Percentiles rank a stretch among this genome's conserved stretches.
These are phyloP conservation scores for Trametes meyenii DNA, from an alignment of 768 basidiomycete species.

Conservation along the genomic window DNA sequence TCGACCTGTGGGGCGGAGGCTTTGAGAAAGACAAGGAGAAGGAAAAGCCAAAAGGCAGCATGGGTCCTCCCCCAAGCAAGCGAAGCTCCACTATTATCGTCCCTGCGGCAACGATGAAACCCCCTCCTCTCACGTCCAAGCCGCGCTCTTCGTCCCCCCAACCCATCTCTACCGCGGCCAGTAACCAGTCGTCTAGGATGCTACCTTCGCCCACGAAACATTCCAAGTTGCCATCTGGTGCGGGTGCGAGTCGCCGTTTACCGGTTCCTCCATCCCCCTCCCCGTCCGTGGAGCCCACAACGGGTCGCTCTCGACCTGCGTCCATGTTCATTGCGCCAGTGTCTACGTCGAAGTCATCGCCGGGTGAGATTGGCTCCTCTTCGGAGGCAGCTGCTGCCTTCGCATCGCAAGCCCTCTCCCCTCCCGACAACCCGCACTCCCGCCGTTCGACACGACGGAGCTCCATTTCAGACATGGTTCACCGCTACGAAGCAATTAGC, in stretches of 20 bases:
- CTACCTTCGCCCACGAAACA: slow-evolving; percentile 33
- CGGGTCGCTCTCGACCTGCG: slow-evolving; percentile 67
- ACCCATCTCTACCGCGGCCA: slow-evolving; percentile 9
- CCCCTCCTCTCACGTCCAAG: slow-evolving; percentile 16
- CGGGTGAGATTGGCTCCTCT: slow-evolving; percentile 43
- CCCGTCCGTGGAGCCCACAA: slow-evolving; percentile 32
- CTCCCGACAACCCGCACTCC: slow-evolving; percentile 50
- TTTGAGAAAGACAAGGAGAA: slow-evolving; percentile 49
- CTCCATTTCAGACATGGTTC: slow-evolving; percentile 87
- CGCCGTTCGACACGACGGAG: slow-evolving; percentile 56
- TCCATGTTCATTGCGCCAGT: slow-evolving; percentile 78
- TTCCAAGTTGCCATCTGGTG: slow-evolving; percentile 33
- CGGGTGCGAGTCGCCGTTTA: slow-evolving; percentile 11
- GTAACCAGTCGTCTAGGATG: slow-evolving; percentile 1
- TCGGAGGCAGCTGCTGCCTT: slow-evolving; percentile 34
- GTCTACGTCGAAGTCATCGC: slow-evolving; percentile 43
- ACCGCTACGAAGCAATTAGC: slow-evolving; percentile 80
- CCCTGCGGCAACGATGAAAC: slow-evolving; percentile 27
- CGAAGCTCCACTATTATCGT: slow-evolving; percentile 28
- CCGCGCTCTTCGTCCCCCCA: slow-evolving; percentile 24
- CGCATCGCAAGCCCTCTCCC: slow-evolving; percentile 34
- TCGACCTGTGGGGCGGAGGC: slow-evolving; percentile 76
- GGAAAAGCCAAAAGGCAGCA: slow-evolving; percentile 19
- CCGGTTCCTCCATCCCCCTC: slow-evolving; percentile 29
- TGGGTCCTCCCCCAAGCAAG: slow-evolving; percentile 17